Percentiles rank a stretch among this genome's conserved stretches.
phyloP scores from a whole-genome alignment of 805 yeast species.

The Suhomyces vadensis region DNA sequence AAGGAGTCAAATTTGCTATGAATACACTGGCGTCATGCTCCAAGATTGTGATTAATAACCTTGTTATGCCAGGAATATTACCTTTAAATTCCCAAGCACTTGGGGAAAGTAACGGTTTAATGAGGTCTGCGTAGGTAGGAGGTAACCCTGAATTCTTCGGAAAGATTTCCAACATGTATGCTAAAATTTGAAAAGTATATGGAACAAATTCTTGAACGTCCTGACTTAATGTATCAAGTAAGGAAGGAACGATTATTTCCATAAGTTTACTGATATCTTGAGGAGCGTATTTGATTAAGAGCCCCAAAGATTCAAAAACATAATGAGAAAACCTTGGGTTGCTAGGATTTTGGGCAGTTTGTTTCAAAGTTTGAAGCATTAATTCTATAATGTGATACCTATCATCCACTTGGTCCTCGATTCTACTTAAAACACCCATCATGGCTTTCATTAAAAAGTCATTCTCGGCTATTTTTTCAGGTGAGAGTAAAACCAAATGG shows the following conservation, averaged over 20 bases:
- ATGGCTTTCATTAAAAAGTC: slow-evolving; percentile 89
- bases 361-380: slow-evolving; percentile 64
- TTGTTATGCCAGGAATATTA: slow-evolving; percentile 88
- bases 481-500: slow-evolving; percentile 57
- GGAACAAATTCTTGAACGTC: slow-evolving; percentile 96
- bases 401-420: slow-evolving; percentile 55
- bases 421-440: slow-evolving; percentile 75
- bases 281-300: slow-evolving; percentile 56
- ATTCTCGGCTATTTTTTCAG: slow-evolving; percentile 92
- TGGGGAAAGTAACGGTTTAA: slow-evolving; percentile 87
- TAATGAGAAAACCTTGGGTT: slow-evolving; percentile 93
- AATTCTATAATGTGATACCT: slow-evolving; percentile 58
- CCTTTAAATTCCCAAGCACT: slow-evolving; percentile 91
- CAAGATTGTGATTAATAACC: slow-evolving; percentile 70
- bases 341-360: slow-evolving; percentile 86
- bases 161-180: slow-evolving; percentile 67
- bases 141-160: slow-evolving; percentile 59
- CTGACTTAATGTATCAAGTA: slow-evolving; percentile 65
- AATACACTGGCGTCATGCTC: slow-evolving; percentile 46
- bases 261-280: slow-evolving; percentile 39
- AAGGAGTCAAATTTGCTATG: slow-evolving; percentile 57
- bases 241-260: slow-evolving; percentile 60
- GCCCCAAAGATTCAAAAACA: slow-evolving; percentile 84
- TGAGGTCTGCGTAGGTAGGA: slow-evolving; percentile 58
- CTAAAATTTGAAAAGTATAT: slow-evolving; percentile 86